Evolutionary conservation across 2,329 filamentous ascomycete genomes (phyloP), one percentile per base, ranked within the genome.

Genomic region (Leptosphaerulina australis): DNA sequence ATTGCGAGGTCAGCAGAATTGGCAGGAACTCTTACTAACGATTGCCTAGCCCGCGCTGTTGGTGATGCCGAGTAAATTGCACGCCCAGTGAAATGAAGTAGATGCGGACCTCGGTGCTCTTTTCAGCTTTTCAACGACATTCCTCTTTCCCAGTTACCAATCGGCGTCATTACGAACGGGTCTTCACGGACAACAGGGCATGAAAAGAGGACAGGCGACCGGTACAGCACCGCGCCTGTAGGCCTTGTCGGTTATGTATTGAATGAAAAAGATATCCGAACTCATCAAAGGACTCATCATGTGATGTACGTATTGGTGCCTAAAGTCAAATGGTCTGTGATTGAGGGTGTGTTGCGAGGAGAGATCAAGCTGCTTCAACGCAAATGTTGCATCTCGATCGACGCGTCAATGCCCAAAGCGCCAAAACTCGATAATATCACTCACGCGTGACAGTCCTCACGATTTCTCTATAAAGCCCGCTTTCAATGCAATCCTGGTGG

Each of bases 191-290:
- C 41, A 45, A 37, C 35, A 58, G 60, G 55, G 61, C 58, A 70
- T 67, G 64, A 67, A 61, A 55, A 58, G 58, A 66, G 65, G 63
- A 64, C 55, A 55, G 58, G 53, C 57, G 44, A 58, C 60, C 50
- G 63, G 57, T 60, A 57, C 55, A 63, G 55, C 53, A 62, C 60
- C 59, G 47, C 41, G 54, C 51, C 50, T 55, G 56, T 51, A 56
- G 53, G 55, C 58, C 55, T 59, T 63, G 64, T 66, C 66, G 63
- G 59, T 66, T 68, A 68, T 62, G 64, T 67, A 67, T 58, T 68
- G 63, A 68, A 68, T 68, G 64, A 68, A 62, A 63, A 68, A 68
- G 60, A 65, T 63, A 61, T 57, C 59, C 60, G 59, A 67, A 62
- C 56, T 56, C 29, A 51, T 2, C 10, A 10, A 5, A 15, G 14